Evolutionary conservation across 139 green algal species (phyloP), one percentile per base, ranked within the genome.

Genomic region (Asterochloris erici): DNA sequence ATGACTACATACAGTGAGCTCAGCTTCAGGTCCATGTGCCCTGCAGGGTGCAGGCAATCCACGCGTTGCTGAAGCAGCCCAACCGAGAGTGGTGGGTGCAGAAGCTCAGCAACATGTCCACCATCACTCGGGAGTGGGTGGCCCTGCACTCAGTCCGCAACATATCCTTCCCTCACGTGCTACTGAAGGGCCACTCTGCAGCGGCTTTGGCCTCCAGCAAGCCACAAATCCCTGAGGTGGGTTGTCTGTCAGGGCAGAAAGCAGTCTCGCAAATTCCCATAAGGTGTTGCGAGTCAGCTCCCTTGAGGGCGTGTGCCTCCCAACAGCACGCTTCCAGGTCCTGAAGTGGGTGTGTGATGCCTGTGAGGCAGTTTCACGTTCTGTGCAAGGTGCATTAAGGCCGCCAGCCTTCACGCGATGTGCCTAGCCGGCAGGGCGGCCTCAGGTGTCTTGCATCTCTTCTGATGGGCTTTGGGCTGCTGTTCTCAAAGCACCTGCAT

Each of bases 51-150:
- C 66, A 82, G 23, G 77, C 80, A 13, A 91, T 96, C 90, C 81
- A 81, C 0, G 63, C 68, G 0, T 84, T 82, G 14, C 79, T 94
- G 68, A 29, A 81, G 61, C 62, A 73, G 12, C 80, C 70, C 0
- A 69, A 81, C 38, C 87, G 76, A 79, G 86, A 70, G 66, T 96
- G 94, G 94, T 98, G 87, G 84, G 69, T 97, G 84, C 87, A 91
- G 81, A 89, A 91, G 73, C 89, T 98, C 26, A 86, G 83, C 82
- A 96, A 93, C 91, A 91, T 96, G 88, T 91, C 86, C 79, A 98
- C 95, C 73, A 94, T 98, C 85, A 90, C 89, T 10, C 87, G 95
- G 14, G 95, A 98, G 87, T 98, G 96, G 91, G 83, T 88, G 19
- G 95, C 94, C 9, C 81, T 98, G 87, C 93, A 98, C 83, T 86